phyloP scores from a whole-genome alignment of 78 protist genomes.

The Dictyostelium discoideum region dicty_2.7 NC_007090.3:1182001-1182500 shows the following conservation, averaged over 20 bases:
- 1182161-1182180: neutral
- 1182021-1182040: slow-evolving; percentile 16
- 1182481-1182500: slow-evolving; percentile 33
- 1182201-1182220: slow-evolving; percentile 11
- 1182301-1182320: slow-evolving; percentile 17
- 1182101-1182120: slow-evolving; percentile 39
- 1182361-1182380: neutral
- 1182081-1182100: slow-evolving; percentile 13
- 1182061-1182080: slow-evolving; percentile 10
- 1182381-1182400: slow-evolving; percentile 13
- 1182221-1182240: slow-evolving; percentile 35
- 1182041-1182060: slow-evolving; percentile 52
- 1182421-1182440: neutral
- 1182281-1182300: slow-evolving; percentile 20
- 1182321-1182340: slow-evolving; percentile 61
- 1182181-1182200: slow-evolving; percentile 18
- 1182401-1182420: neutral
- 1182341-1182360: slow-evolving; percentile 32
- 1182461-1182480: slow-evolving; percentile 3
- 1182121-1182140: neutral
- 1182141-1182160: neutral
- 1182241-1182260: slow-evolving; percentile 18
- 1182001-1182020: neutral
- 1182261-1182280: neutral
- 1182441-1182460: slow-evolving; percentile 15